Conservation (phyloP, 768 basidiomycete species). For the Boletus reticuloceps region DNA sequence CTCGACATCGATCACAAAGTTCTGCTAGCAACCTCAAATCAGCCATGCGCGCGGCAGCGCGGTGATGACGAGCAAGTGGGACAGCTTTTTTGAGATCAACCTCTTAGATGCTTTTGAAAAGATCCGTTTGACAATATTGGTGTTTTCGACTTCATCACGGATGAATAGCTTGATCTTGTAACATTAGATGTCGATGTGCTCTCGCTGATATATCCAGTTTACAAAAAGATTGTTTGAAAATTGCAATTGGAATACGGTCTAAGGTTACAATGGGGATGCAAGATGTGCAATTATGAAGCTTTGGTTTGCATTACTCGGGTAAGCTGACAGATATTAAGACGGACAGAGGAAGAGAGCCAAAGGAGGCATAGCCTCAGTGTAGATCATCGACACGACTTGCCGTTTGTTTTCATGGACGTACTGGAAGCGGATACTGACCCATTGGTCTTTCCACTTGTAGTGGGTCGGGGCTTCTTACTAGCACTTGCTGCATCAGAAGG, state of each 20-base stretch:
- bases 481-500: constrained; percentile 45
- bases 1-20: constrained; percentile 30
- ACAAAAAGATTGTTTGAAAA: constrained; percentile 10
- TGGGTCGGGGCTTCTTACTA: constrained; percentile 60
- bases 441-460: constrained; percentile 49
- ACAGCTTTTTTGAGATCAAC: constrained; percentile 6
- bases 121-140: not conserved
- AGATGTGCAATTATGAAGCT: constrained; percentile 27
- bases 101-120: constrained; percentile 8
- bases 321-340: constrained; percentile 22
- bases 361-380: constrained; percentile 3
- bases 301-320: constrained; percentile 24
- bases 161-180: constrained; percentile 21
- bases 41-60: constrained; percentile 33
- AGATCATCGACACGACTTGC: constrained; percentile 58
- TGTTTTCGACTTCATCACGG: not conserved
- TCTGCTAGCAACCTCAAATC: constrained; percentile 35
- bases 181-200: constrained; percentile 14
- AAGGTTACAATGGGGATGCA: constrained; percentile 24
- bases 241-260: constrained; percentile 14
- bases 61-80: constrained; percentile 21
- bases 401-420: constrained; percentile 51
- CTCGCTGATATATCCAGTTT: constrained; percentile 14
- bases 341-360: constrained; percentile 18
- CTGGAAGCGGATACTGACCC: constrained; percentile 45